phyloP scores from a whole-genome alignment of 805 yeast genomes.

The Teunomyces kruisii region DNA sequence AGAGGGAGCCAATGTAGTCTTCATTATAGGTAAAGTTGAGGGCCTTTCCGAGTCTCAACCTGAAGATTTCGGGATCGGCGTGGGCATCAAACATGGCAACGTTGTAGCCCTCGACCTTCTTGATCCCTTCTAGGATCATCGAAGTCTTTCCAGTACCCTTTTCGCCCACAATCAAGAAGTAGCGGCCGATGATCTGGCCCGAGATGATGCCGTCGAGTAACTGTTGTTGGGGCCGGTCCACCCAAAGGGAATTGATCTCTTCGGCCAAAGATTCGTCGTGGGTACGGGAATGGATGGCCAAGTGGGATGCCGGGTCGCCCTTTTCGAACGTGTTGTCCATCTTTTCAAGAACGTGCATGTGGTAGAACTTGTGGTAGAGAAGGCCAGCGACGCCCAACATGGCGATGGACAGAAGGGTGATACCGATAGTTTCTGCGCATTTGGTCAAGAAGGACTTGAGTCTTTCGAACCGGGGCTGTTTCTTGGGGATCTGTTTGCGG shows the following conservation, averaged over 20 bases:
- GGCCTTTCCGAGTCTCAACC: slow-evolving; percentile 75
- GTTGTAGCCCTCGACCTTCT: slow-evolving; percentile 58
- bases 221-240: slow-evolving; percentile 66
- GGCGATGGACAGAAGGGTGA: slow-evolving; percentile 66
- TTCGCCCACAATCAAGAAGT: slow-evolving; percentile 74
- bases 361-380: slow-evolving; percentile 65
- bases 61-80: slow-evolving; percentile 79
- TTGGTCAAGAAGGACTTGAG: slow-evolving; percentile 26
- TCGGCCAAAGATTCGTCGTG: slow-evolving; percentile 23
- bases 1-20: slow-evolving; percentile 79
- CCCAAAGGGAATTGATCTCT: slow-evolving; percentile 48
- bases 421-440: slow-evolving; percentile 65
- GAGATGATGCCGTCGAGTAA: slow-evolving; percentile 61
- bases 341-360: slow-evolving; percentile 57
- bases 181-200: slow-evolving; percentile 67
- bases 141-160: slow-evolving; percentile 87
- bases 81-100: slow-evolving; percentile 79
- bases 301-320: slow-evolving; percentile 64
- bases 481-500: background rate
- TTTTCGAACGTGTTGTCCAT: slow-evolving; percentile 65
- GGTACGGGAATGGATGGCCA: slow-evolving; percentile 52
- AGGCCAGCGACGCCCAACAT: slow-evolving; percentile 72
- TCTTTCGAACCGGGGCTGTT: background rate
- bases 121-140: slow-evolving; percentile 67
- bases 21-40: slow-evolving; percentile 71